Evolutionary conservation across 176 grass and related monocot genomes (phyloP).

Genomic region (Tuctoria greenei): DNA sequence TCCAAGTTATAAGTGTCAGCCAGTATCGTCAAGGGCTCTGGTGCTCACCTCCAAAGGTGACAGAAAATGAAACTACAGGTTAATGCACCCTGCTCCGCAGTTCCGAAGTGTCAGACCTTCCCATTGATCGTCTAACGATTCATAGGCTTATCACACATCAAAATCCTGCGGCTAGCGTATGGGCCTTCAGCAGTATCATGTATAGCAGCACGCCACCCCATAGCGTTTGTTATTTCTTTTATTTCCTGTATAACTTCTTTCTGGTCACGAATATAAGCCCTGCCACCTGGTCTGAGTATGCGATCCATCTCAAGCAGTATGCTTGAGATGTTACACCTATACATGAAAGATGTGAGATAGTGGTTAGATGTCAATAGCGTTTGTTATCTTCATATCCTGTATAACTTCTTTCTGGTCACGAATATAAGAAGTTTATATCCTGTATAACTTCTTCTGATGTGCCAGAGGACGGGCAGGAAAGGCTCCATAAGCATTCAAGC

Average conservation of each 20-base stretch:
- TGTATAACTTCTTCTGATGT: constrained; percentile 34
- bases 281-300: constrained; percentile 75
- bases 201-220: constrained; percentile 62
- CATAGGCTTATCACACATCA: constrained; percentile 75
- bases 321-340: constrained; percentile 74
- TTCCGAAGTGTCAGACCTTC: neutral
- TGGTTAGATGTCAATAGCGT: constrained; percentile 8
- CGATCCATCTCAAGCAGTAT: constrained; percentile 94
- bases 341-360: neutral
- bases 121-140: constrained; percentile 33
- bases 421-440: constrained; percentile 58
- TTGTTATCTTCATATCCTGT: constrained; percentile 53
- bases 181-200: constrained; percentile 76
- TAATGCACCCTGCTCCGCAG: neutral
- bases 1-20: constrained; percentile 28
- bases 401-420: constrained; percentile 65
- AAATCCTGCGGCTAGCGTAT: constrained; percentile 68
- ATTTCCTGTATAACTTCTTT: constrained; percentile 57
- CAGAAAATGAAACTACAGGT: neutral
- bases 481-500: neutral
- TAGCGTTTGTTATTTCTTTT: constrained; percentile 55
- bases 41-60: constrained; percentile 14
- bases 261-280: constrained; percentile 69
- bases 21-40: constrained; percentile 13
- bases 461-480: neutral